Percentiles rank a stretch among this genome's conserved stretches.
Conservation (phyloP, 176 grass and related monocot species). For the Areca catechu region DNA sequence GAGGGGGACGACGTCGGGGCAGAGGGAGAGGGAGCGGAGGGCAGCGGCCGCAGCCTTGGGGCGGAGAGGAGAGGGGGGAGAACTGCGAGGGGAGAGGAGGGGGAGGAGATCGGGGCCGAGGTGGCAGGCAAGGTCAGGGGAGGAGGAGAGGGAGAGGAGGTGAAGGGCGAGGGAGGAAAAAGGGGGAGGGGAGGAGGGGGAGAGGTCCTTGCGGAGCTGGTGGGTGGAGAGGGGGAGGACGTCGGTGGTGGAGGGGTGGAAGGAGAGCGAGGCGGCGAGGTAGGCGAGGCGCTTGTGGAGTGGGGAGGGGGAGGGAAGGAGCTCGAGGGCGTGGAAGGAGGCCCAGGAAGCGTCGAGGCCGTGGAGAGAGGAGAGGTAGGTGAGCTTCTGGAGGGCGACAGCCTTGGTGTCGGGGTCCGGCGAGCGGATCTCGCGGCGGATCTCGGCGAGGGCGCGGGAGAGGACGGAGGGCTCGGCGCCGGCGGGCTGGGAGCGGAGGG, state of each 20-base stretch:
- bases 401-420: constrained; percentile 53
- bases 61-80: constrained; percentile 21
- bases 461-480: constrained; percentile 38
- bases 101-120: constrained; percentile 64
- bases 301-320: constrained; percentile 59
- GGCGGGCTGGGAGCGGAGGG: constrained; percentile 43
- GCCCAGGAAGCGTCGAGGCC: constrained; percentile 48
- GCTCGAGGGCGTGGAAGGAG: constrained; percentile 76
- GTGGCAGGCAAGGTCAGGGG: constrained; percentile 52
- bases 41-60: constrained; percentile 52
- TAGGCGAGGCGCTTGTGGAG: constrained; percentile 64
- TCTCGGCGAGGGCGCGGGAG: constrained; percentile 59
- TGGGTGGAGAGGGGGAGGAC: constrained; percentile 69
- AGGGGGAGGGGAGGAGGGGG: constrained; percentile 26
- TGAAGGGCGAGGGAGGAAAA: constrained; percentile 36
- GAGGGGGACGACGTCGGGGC: constrained; percentile 44
- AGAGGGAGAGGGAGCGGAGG: constrained; percentile 41
- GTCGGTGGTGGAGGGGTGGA: constrained; percentile 72
- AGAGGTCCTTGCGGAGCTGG: constrained; percentile 84
- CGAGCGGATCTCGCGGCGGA: constrained; percentile 84
- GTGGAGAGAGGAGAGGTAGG: constrained; percentile 73
- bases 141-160: constrained; percentile 60
- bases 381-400: constrained; percentile 70
- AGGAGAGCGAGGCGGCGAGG: constrained; percentile 67
- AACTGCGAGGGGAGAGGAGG: constrained; percentile 27